Evolutionary conservation across 148 eudicot species (phyloP).

Genomic region (Bassia scoparia): DNA sequence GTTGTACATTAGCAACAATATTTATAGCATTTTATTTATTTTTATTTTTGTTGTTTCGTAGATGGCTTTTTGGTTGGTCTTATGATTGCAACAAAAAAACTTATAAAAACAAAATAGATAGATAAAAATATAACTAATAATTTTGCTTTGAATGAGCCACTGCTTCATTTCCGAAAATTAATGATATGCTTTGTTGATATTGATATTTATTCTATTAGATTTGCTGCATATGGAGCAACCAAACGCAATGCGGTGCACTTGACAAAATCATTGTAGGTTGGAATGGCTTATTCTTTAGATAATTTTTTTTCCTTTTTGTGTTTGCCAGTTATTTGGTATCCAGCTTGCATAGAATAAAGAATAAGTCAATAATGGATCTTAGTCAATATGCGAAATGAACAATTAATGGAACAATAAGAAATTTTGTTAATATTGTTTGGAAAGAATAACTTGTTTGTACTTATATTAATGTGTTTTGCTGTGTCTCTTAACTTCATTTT

Average conservation of each 20-base stretch:
- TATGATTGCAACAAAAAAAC: no score
- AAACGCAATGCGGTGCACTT: conserved; percentile 96
- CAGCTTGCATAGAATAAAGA: not conserved
- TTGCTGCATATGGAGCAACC: conserved; percentile 99
- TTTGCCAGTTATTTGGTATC: not conserved
- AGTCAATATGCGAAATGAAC: not conserved
- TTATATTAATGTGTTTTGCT: not conserved
- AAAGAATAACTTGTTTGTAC: no score
- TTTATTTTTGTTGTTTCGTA: not conserved
- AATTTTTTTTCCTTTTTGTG: conserved; percentile 7
- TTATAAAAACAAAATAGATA: no score
- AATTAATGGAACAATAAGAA: not conserved
- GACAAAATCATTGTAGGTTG: conserved; percentile 87
- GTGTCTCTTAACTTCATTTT: not conserved
- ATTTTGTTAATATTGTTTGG: not conserved
- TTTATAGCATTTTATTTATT: not conserved
- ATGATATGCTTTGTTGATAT: not conserved
- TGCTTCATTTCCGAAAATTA: not conserved
- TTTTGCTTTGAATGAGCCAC: not conserved
- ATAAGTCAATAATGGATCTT: not conserved
- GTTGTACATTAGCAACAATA: not conserved
- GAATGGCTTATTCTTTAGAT: conserved; percentile 2
- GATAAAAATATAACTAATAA: no score
- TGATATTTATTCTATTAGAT: conserved; percentile 40
- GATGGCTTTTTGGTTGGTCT: not conserved